phyloP scores from a whole-genome alignment of 2,329 filamentous ascomycete genomes.

The Ophiostoma novo-ulmi region DNA sequence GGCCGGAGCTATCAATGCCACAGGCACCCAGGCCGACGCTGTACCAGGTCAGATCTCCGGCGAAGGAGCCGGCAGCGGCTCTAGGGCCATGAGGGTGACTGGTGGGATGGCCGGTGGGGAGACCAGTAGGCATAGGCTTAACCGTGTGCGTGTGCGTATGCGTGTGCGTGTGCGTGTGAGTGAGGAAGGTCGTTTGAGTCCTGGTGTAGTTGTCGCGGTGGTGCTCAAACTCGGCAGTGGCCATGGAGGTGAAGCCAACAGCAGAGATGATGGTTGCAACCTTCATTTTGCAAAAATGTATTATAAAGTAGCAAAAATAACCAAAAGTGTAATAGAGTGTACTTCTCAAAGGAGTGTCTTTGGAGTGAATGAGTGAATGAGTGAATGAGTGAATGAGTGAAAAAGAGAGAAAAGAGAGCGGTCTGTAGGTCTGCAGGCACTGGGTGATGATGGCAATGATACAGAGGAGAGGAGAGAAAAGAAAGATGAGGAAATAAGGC shows the following conservation, averaged over 20 bases:
- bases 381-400: neutral
- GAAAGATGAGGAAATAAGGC: neutral
- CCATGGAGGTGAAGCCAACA: constrained; percentile 13
- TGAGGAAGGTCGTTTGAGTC: neutral
- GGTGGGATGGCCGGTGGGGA: neutral
- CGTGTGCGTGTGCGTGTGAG: neutral
- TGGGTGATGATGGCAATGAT: neutral
- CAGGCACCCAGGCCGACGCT: constrained; percentile 63
- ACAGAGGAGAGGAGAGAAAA: neutral
- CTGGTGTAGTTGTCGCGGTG: neutral
- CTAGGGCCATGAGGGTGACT: neutral
- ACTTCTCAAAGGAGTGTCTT: neutral
- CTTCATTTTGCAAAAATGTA: constrained; percentile 10
- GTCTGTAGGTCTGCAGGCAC: neutral
- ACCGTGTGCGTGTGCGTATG: neutral
- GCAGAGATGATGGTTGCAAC: neutral
- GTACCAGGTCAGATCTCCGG: constrained; percentile 72
- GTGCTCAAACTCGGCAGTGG: neutral
- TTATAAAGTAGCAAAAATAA: neutral
- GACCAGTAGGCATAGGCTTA: neutral
- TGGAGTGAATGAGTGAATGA: neutral
- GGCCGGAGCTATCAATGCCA: constrained; percentile 56
- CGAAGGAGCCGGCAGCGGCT: constrained; percentile 34
- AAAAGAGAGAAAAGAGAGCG: neutral
- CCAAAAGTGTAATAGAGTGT: neutral